These are phyloP conservation scores for Botrytis deweyae DNA, from an alignment of 2,329 filamentous ascomycete genomes.

Conservation along the genomic window DNA sequence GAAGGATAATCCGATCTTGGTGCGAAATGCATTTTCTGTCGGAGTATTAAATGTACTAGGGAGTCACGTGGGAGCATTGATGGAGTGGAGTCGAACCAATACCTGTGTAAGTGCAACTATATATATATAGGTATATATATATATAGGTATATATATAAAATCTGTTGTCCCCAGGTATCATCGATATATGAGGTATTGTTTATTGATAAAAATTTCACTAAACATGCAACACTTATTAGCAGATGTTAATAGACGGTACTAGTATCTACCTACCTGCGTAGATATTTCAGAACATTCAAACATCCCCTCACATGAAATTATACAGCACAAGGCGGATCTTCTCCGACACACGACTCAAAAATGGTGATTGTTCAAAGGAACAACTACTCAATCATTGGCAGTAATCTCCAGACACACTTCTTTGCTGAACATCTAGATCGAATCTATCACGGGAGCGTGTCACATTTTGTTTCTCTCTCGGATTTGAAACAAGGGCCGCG, in stretches of 20 bases:
- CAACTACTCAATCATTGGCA: not conserved
- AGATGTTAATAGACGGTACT: not conserved
- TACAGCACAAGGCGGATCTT: not conserved
- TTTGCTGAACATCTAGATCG: constrained; percentile 6
- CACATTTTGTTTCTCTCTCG: not conserved
- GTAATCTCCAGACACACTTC: not conserved
- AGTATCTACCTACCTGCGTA: not conserved
- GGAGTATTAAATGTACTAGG: no score
- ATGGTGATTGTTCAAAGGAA: not conserved
- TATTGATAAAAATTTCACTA: not conserved
- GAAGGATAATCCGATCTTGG: not conserved
- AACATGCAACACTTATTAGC: not conserved
- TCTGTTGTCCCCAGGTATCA: not conserved
- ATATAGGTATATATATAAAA: no score
- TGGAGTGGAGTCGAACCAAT: no score
- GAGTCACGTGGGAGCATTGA: no score
- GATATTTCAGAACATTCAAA: not conserved
- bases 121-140: no score
- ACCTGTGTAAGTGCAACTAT: not conserved
- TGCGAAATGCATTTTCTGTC: not conserved
- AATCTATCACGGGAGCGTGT: not conserved
- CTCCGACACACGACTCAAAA: not conserved
- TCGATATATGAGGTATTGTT: not conserved
- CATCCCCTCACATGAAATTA: not conserved
- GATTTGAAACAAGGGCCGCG: constrained; percentile 6